Conservation (phyloP, 495 filamentous ascomycete genomes). For the Talaromyces thailandensis region DNA sequence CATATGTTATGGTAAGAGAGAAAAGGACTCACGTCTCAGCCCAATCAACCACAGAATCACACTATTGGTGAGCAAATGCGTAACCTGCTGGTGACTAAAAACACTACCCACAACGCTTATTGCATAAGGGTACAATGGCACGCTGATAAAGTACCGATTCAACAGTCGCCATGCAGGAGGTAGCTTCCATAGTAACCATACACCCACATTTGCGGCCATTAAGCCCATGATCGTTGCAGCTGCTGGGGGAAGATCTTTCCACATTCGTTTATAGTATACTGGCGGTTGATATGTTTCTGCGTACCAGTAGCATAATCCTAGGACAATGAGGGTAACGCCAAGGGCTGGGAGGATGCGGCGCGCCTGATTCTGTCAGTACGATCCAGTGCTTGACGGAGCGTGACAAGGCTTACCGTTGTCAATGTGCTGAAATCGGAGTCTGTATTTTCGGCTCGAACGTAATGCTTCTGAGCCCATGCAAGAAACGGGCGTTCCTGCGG, state of each 20-base stretch:
- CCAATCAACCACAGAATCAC: conserved; percentile 49
- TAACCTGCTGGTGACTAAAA: conserved; percentile 67
- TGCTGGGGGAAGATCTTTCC: conserved; percentile 66
- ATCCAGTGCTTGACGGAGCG: background rate
- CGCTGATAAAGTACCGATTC: conserved; percentile 69
- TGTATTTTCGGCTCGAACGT: conserved; percentile 28
- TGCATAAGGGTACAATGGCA: conserved; percentile 59
- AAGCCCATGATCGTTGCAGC: conserved; percentile 66
- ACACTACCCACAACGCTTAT: conserved; percentile 56
- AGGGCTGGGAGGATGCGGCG: conserved; percentile 60
- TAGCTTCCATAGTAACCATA: conserved; percentile 57
- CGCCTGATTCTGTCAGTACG: conserved; percentile 12
- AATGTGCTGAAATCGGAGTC: conserved; percentile 22
- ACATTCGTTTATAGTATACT: conserved; percentile 47
- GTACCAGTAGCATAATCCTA: conserved; percentile 44
- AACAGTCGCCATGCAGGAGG: conserved; percentile 64
- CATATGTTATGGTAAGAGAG: background rate
- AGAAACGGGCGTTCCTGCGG: conserved; percentile 30
- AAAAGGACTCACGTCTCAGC: conserved; percentile 34
- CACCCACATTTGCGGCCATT: conserved; percentile 51
- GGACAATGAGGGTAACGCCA: conserved; percentile 42
- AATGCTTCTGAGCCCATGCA: conserved; percentile 42
- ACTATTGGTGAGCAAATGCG: conserved; percentile 69
- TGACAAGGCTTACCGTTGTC: conserved; percentile 21
- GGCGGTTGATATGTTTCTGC: conserved; percentile 58